Evolutionary conservation across 1,284 basidiomycete species (phyloP).

Genomic region (Xerocomus cyaneibrunnescens): DNA sequence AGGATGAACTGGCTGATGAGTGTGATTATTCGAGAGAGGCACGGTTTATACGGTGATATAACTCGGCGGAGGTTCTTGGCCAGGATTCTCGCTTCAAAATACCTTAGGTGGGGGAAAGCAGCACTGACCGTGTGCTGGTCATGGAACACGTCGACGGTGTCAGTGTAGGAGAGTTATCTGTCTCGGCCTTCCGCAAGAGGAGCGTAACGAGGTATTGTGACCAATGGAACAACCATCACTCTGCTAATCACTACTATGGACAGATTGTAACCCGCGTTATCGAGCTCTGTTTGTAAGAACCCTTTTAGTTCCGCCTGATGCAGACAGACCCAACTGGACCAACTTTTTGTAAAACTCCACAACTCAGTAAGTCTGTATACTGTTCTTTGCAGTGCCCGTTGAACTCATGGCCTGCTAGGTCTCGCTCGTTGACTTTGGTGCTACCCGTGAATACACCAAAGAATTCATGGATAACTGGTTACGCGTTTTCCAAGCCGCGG

Average conservation of each 20-base stretch:
- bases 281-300: conserved; percentile 85
- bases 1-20: conserved; percentile 91
- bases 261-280: conserved; percentile 86
- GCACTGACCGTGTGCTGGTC: conserved; percentile 81
- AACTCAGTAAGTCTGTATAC: conserved; percentile 47
- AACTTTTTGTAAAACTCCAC: conserved; percentile 89
- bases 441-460: conserved; percentile 83
- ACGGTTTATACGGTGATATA: conserved; percentile 67
- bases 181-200: conserved; percentile 56
- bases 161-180: conserved; percentile 71
- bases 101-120: conserved; percentile 84
- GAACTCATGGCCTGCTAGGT: conserved; percentile 46
- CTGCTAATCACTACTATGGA: neutral
- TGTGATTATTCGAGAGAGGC: conserved; percentile 94
- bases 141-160: conserved; percentile 87
- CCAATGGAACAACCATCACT: neutral
- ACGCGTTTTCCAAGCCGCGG: conserved; percentile 76
- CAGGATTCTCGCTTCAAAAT: conserved; percentile 73
- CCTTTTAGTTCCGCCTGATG: conserved; percentile 92
- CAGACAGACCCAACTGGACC: conserved; percentile 98
- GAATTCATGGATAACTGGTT: conserved; percentile 92
- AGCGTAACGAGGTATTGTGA: conserved; percentile 69
- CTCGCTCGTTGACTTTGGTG: conserved; percentile 95
- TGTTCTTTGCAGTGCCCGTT: neutral
- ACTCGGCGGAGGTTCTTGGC: conserved; percentile 50